These are phyloP conservation scores for Albizia julibrissin DNA, from an alignment of 306 rosid species.

Conservation along the genomic window DNA sequence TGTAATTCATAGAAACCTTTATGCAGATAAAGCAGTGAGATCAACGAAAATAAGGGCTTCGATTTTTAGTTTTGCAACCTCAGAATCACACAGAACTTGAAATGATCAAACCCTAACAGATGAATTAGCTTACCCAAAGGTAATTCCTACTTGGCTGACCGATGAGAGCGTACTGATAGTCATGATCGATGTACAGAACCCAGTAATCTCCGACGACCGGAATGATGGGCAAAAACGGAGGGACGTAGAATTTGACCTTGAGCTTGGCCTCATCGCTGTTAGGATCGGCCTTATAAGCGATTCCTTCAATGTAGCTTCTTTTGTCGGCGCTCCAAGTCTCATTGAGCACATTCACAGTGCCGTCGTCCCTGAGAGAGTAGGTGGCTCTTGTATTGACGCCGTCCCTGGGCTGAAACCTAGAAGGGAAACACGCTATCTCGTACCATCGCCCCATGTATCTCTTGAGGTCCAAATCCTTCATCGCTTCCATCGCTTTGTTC, in stretches of 20 bases:
- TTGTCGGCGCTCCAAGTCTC: constrained; percentile 83
- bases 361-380: constrained; percentile 67
- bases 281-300: constrained; percentile 73
- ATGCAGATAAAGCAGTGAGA: neutral
- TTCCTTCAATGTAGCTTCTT: constrained; percentile 67
- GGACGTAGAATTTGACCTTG: constrained; percentile 80
- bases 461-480: constrained; percentile 57
- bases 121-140: constrained; percentile 68
- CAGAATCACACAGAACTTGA: neutral
- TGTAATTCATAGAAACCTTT: neutral
- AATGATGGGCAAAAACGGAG: constrained; percentile 78
- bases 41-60: neutral
- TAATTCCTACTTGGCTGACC: constrained; percentile 78
- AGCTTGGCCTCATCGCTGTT: constrained; percentile 79
- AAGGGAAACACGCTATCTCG: constrained; percentile 88
- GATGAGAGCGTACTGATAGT: constrained; percentile 72
- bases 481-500: constrained; percentile 62
- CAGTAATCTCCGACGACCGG: constrained; percentile 88
- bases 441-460: constrained; percentile 95
- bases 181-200: constrained; percentile 73
- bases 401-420: constrained; percentile 64
- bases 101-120: neutral
- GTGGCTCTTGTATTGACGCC: constrained; percentile 86
- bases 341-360: constrained; percentile 71
- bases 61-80: neutral